Percentiles rank a stretch among this genome's conserved stretches.
Evolutionary conservation across 2,329 filamentous ascomycete species (phyloP).

Genomic region (Ascochyta lentis): DNA sequence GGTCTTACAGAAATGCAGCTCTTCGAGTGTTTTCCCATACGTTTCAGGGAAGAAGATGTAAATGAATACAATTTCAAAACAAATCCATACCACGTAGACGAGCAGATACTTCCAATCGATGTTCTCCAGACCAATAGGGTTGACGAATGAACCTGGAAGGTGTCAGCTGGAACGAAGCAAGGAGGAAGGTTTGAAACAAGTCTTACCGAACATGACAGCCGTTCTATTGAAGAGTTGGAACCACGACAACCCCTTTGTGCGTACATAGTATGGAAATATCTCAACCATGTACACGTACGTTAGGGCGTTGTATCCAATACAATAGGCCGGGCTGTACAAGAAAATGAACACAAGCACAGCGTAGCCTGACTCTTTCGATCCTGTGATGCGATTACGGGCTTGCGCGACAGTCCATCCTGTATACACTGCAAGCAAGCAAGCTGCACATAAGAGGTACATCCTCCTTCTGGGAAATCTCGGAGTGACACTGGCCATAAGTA

Average conservation of each 20-base stretch:
- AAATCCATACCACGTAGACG: conserved; percentile 58
- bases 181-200: neutral
- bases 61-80: conserved; percentile 44
- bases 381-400: conserved; percentile 59
- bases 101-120: conserved; percentile 68
- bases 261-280: conserved; percentile 58
- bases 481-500: conserved; percentile 62
- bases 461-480: conserved; percentile 63
- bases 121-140: conserved; percentile 68
- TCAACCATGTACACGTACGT: conserved; percentile 62
- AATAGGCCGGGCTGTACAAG: conserved; percentile 61
- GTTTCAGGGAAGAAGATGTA: conserved; percentile 47
- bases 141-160: conserved; percentile 59
- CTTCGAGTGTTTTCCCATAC: conserved; percentile 43
- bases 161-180: neutral
- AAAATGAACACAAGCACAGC: conserved; percentile 60
- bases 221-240: conserved; percentile 70
- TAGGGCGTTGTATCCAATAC: conserved; percentile 64
- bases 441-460: conserved; percentile 59
- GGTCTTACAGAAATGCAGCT: conserved; percentile 39
- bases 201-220: conserved; percentile 61
- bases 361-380: conserved; percentile 43
- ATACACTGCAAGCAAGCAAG: conserved; percentile 43
- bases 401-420: conserved; percentile 50
- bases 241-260: conserved; percentile 58